Conservation (phyloP, 23 red algal genomes). For the Gracilaria domingensis region DNA sequence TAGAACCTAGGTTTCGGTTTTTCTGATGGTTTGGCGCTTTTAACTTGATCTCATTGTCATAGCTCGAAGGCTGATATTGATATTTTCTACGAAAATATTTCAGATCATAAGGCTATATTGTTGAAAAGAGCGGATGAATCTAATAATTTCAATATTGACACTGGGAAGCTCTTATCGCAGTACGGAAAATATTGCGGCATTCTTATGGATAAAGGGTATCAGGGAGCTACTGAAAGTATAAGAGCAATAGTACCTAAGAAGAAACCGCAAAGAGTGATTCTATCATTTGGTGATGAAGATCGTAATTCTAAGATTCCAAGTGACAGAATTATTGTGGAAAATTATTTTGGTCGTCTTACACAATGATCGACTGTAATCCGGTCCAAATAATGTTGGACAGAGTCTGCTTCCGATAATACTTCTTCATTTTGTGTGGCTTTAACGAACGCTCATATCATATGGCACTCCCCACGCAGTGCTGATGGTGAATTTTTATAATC, state of each 20-base stretch:
- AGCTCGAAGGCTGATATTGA: constrained; percentile 9
- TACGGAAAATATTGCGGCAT: not conserved
- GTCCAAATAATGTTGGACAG: constrained; percentile 1
- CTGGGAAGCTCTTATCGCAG: not conserved
- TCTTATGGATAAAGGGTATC: constrained; percentile 37
- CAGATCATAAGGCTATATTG: not conserved
- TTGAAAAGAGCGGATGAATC: not conserved
- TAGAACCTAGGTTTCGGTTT: constrained; percentile 24
- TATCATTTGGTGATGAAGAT: not conserved
- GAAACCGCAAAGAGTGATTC: not conserved
- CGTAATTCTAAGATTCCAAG: not conserved
- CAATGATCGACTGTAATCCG: not conserved
- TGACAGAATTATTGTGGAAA: constrained; percentile 43
- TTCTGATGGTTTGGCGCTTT: not conserved
- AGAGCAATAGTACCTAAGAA: constrained; percentile 14
- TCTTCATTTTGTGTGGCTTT: not conserved
- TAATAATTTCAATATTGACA: not conserved
- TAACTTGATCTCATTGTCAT: not conserved
- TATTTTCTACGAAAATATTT: not conserved
- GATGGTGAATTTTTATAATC: no score
- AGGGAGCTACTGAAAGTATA: constrained; percentile 8
- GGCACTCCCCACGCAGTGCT: no score
- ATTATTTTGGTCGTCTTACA: constrained; percentile 25
- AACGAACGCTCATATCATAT: no score
- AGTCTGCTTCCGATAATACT: constrained; percentile 13